Evolutionary conservation across 2,329 filamentous ascomycete species (phyloP), one percentile per base, ranked within the genome.

Genomic region (Metarhizium robertsii): DNA sequence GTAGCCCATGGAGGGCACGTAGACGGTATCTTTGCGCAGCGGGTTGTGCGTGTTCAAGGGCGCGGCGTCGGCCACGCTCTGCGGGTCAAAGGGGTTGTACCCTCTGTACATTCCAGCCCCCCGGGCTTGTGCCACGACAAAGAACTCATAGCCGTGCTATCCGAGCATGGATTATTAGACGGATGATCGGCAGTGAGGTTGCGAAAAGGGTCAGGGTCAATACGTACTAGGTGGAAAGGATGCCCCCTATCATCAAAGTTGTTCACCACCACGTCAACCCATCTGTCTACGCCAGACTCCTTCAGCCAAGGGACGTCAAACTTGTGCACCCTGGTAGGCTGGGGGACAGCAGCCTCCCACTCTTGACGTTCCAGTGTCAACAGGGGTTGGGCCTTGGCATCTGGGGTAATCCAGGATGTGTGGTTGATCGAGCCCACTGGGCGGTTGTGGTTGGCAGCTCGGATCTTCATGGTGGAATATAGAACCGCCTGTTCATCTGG

Each of bases 241-340:
- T 79, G 77, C 0, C 69, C 65, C 6, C 73, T 73, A 45, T 78
- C 75, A 55, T 79, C 76, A 16, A 78, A 65, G 54, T 79, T 79
- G 58, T 79, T 79, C 50, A 79, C 64, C 3, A 77, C 67, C 1
- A 79, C 59, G 58, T 78, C 75, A 1, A 78, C 65, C 75, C 76
- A 79, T 34, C 58, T 57, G 6, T 62, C 68, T 16, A 48, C 18
- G 32, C 61, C 61, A 1, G 58, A 51, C 11, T 48, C 52, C 4
- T 53, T 46, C 46, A 60, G 60, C 57, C 57, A 58, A 0, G 62
- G 62, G 13, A 61, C 59, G 18, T 51, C 32, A 11, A 64, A 56
- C 0, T 38, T 55, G 20, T 60, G 60, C 5, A 55, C 54, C 6
- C 25, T n/a, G 10, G 55, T 60, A 2, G 58, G 60, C 36, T 64